Base-by-base conservation (phyloP, 306 rosid genomes). In the Dryas octopetala region DNA sequence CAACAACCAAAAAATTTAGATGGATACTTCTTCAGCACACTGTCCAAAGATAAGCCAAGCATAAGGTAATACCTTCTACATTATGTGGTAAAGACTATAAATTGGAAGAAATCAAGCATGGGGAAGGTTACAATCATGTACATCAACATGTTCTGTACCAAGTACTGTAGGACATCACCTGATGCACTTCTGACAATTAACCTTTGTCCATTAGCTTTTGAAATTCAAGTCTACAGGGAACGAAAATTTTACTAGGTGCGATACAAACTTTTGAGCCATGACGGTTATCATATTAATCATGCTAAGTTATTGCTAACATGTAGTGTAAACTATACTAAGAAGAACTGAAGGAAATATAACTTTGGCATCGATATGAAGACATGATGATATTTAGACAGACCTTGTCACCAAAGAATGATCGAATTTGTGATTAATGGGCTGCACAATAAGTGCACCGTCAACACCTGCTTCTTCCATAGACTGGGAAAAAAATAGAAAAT, bases 321-420 rank as follows among this genome's bases (percentile, higher is more conserved):
- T 40, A 4, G 13, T 2, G 13, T 17, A 32, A 61, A 51, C 66
- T 28, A 16, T 13, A 44, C 43, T 3, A 16, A 14, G 38, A 78
- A 51, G 7, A n/a, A 19, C 26, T 44, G 15, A 11, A 19, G 48
- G 13, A 19, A 7, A 5, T 26, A 28, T 58, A n/a, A 52, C 17
- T 47, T 16, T n/a, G n/a, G 38, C 62, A 32, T 17, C 6, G 51
- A 40, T 6, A 41, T 1, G 4, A 66, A 40, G n/a, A 76, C 66
- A 64, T 43, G 17, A 52, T 71, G 3, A 4, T 4, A 6, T 62
- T 7, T 55, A 75, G 46, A 66, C 78, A 76, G 46, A 93, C 97
- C 98, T 89, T 78, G 98, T 91, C 83, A 93, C 90, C 38, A 89
- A 80, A 77, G 88, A 88, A 78, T 93, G 98, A 84, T 91, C 97